Evolutionary conservation across 2,329 filamentous ascomycete species (phyloP).

Genomic region (Colletotrichum sp.): DNA sequence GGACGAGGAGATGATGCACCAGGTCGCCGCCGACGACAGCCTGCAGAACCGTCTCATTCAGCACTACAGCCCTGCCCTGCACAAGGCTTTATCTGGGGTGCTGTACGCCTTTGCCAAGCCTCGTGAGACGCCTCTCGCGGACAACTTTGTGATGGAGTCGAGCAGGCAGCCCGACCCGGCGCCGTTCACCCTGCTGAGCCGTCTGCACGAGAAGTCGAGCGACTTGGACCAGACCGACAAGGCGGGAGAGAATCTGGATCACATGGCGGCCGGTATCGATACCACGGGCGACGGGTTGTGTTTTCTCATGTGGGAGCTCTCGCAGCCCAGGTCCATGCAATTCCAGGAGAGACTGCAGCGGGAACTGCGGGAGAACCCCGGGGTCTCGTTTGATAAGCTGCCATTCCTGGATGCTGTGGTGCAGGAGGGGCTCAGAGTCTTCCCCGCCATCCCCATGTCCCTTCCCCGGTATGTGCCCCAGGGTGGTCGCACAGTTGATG

Average conservation of each 20-base stretch:
- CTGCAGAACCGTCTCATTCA: constrained; percentile 67
- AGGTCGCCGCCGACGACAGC: constrained; percentile 71
- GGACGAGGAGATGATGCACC: constrained; percentile 72
- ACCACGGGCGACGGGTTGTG: constrained; percentile 74
- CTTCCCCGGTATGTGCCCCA: constrained; percentile 64
- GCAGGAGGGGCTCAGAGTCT: constrained; percentile 66
- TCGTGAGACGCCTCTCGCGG: constrained; percentile 62
- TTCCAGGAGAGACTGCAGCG: constrained; percentile 58
- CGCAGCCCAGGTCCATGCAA: constrained; percentile 57
- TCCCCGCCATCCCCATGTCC: constrained; percentile 71
- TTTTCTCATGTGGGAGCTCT: constrained; percentile 76
- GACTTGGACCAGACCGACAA: constrained; percentile 58
- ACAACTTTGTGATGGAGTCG: constrained; percentile 62
- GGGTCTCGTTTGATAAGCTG: constrained; percentile 51
- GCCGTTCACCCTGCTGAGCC: constrained; percentile 62
- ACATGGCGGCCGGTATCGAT: constrained; percentile 75
- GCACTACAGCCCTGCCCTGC: constrained; percentile 60
- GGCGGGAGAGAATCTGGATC: constrained; percentile 73
- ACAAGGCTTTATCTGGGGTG: constrained; percentile 50
- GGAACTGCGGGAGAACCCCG: constrained; percentile 53
- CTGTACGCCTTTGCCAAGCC: constrained; percentile 57
- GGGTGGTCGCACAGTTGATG: constrained; percentile 61
- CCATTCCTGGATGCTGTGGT: constrained; percentile 68
- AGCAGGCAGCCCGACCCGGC: constrained; percentile 50
- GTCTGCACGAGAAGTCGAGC: constrained; percentile 57